A percentile compares a stretch with the other conserved stretches of the same genome.
These are phyloP conservation scores for Colletotrichum sp. DNA, from an alignment of 2,329 filamentous ascomycete genomes.

Conservation along the genomic window DNA sequence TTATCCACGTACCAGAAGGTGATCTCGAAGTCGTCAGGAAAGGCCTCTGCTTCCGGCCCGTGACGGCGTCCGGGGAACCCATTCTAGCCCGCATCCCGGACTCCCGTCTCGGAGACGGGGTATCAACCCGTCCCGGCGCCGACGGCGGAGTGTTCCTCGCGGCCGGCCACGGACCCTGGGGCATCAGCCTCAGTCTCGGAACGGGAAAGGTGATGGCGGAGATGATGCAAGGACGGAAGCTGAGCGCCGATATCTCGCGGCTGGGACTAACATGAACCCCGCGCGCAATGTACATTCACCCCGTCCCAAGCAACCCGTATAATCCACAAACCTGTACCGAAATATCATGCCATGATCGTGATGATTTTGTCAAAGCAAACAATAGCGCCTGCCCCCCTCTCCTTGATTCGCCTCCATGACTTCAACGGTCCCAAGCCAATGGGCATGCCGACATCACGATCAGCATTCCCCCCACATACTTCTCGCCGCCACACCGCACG, in stretches of 20 bases:
- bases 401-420: background rate
- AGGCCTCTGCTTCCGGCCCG: slow-evolving; percentile 75
- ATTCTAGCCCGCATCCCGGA: slow-evolving; percentile 66
- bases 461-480: background rate
- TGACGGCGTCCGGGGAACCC: slow-evolving; percentile 67
- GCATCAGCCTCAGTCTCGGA: slow-evolving; percentile 67
- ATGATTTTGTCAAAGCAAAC: background rate
- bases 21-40: slow-evolving; percentile 68
- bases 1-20: slow-evolving; percentile 51
- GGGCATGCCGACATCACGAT: background rate
- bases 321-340: background rate
- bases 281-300: background rate
- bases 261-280: slow-evolving; percentile 37
- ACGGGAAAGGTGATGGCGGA: slow-evolving; percentile 76
- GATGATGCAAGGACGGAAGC: slow-evolving; percentile 63
- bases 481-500: background rate
- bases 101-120: slow-evolving; percentile 53
- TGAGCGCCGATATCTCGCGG: slow-evolving; percentile 64
- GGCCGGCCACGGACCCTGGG: slow-evolving; percentile 80
- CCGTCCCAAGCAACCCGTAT: background rate
- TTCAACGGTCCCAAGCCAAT: background rate
- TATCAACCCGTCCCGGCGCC: slow-evolving; percentile 42
- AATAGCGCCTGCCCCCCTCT: background rate
- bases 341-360: background rate
- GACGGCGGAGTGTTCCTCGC: slow-evolving; percentile 73